Evolutionary conservation across 2,329 filamentous ascomycete genomes (phyloP).

Genomic region (Trichoderma polysporum): DNA sequence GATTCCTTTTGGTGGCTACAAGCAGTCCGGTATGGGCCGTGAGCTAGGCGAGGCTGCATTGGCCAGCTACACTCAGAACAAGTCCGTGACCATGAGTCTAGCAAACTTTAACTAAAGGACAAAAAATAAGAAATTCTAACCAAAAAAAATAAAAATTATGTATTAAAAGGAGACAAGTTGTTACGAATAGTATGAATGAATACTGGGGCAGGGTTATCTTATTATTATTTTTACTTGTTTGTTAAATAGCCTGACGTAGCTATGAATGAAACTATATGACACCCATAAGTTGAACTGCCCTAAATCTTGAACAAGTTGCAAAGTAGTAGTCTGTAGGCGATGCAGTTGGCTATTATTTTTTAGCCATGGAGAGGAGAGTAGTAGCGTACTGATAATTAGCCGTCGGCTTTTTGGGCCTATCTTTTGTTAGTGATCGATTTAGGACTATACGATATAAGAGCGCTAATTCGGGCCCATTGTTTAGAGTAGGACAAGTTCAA

Average conservation of each 20-base stretch:
- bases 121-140: background rate
- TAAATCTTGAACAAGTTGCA: background rate
- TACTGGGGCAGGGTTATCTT: background rate
- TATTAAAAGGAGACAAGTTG: conserved; percentile 5
- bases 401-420: background rate
- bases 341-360: too few species aligned
- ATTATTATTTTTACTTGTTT: background rate
- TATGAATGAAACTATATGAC: conserved; percentile 17
- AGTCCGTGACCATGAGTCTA: conserved; percentile 59
- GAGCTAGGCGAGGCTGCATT: conserved; percentile 70
- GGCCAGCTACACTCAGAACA: conserved; percentile 66
- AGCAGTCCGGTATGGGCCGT: conserved; percentile 74
- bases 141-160: background rate
- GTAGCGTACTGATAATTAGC: conserved; percentile 1
- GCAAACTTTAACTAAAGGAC: background rate
- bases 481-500: too few species aligned
- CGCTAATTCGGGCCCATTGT: too few species aligned
- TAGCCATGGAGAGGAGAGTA: too few species aligned
- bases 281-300: background rate
- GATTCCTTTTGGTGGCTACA: conserved; percentile 71
- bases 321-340: too few species aligned
- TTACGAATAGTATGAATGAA: conserved; percentile 18
- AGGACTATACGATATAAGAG: too few species aligned
- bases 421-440: background rate
- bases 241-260: conserved; percentile 15